Evolutionary conservation across 257 asterid genomes (phyloP), one percentile per base, ranked within the genome.

Genomic region (Solanum virginianum): DNA sequence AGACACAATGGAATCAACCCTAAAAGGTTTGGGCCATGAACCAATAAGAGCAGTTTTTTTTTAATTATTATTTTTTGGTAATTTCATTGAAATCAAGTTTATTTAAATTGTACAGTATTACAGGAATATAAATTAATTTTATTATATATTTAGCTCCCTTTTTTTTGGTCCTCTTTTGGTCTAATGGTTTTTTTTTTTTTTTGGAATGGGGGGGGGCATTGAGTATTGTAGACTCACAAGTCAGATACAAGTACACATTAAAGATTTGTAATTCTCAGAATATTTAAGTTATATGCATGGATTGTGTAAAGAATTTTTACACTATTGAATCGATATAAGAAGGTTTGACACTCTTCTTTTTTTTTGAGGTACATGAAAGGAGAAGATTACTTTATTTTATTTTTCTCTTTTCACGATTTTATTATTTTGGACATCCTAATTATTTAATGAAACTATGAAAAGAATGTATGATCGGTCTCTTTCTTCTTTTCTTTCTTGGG

Each of bases 1-100:
- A 85, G 95, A 85, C 95, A 92, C 89, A 93, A 95, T 65, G 87
- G 56, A 72, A 87, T 93, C 84, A 94, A 97, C 32, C 24, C 86
- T 86, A 77, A 89, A 32, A 16, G 14, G 13, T 9, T 39, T 39
- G 1, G 43, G 43, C 55, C 71, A 12, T 56, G 65, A 57, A 57
- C 9, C 20, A 22, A 57, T 18, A 57, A 57, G 22, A 10, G n/a
- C 9, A 18, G 4, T 18, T 57, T 18, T 57, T 57, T 57, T 8
- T 8, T 26, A 26, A 26, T 29, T 29, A 29, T 29, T 32, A 32
- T 20, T 57, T 57, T 57, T 57, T 8, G 24, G 13, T 20, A 26
- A 63, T 24, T 63, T 63, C 18, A 24, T 6, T 63, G 71, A 26
- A 13, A 24, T 6, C 51, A 36, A 15, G 49, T 69, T 69, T 69